phyloP scores from a whole-genome alignment of 768 basidiomycete genomes.

The Tephrocybe sp. region DNA sequence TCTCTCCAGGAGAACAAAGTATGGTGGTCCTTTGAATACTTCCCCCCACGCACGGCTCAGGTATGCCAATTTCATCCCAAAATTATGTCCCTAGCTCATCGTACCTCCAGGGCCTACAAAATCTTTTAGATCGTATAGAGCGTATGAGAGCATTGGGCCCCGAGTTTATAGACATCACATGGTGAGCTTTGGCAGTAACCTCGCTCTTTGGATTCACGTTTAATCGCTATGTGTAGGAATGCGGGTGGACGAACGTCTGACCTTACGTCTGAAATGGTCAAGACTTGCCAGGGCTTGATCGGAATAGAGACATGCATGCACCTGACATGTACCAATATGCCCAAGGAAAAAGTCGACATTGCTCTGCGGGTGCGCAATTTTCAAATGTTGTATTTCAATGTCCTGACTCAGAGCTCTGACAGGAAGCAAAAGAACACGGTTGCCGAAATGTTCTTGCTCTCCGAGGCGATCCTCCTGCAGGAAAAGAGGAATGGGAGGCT shows the following conservation, averaged over 20 bases:
- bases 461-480: constrained; percentile 87
- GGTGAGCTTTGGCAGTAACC: constrained; percentile 40
- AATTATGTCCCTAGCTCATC: constrained; percentile 1
- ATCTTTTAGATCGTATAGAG: constrained; percentile 96
- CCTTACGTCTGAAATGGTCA: constrained; percentile 89
- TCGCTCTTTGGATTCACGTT: not conserved
- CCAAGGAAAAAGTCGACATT: constrained; percentile 89
- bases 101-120: constrained; percentile 75
- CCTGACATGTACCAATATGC: constrained; percentile 98
- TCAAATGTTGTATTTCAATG: constrained; percentile 6
- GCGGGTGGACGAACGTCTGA: constrained; percentile 96
- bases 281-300: constrained; percentile 88
- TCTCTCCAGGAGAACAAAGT: constrained; percentile 81
- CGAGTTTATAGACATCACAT: constrained; percentile 98
- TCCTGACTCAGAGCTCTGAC: constrained; percentile 10
- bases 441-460: constrained; percentile 93
- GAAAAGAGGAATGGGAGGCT: constrained; percentile 89
- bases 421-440: constrained; percentile 89
- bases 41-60: constrained; percentile 94
- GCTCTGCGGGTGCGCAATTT: constrained; percentile 69
- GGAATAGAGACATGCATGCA: constrained; percentile 99
- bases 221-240: constrained; percentile 61
- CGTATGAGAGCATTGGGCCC: constrained; percentile 95
- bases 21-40: constrained; percentile 99
- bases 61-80: constrained; percentile 34